phyloP scores from a whole-genome alignment of 371 early-diverging fungal species.

The Zopfochytrium polystomum region DNA sequence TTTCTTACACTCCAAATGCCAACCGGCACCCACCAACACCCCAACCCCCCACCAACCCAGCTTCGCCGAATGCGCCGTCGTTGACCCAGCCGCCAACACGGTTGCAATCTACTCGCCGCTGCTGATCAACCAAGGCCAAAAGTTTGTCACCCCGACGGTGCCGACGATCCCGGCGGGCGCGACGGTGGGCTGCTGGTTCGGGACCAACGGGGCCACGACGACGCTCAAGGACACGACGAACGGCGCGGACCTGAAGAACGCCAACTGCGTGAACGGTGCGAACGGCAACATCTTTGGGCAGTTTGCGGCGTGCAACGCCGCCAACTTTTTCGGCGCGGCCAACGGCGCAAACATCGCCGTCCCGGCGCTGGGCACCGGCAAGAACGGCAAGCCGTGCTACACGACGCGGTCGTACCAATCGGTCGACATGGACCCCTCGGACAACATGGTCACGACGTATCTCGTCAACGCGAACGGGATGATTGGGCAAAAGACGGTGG shows the following conservation, averaged over 20 bases:
- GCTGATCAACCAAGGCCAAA: conserved; percentile 28
- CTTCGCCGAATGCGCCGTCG: conserved; percentile 34
- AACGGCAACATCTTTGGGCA: conserved; percentile 24
- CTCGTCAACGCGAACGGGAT: conserved; percentile 29
- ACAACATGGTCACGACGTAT: conserved; percentile 37
- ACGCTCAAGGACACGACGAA: conserved; percentile 23
- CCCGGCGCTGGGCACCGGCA: conserved; percentile 29
- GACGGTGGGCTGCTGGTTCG: conserved; percentile 33
- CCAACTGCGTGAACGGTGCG: conserved; percentile 25
- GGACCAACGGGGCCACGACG: conserved; percentile 20
- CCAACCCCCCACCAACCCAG: too few species aligned
- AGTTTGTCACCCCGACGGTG: conserved; percentile 27
- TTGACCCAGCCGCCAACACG: conserved; percentile 26
- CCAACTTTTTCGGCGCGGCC: conserved; percentile 25
- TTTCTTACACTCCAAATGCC: too few species aligned
- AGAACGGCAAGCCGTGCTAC: conserved; percentile 27
- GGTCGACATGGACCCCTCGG: conserved; percentile 42
- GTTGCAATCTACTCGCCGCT: conserved; percentile 37
- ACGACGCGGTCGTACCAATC: conserved; percentile 34
- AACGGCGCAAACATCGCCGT: conserved; percentile 9
- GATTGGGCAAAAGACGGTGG: conserved; percentile 15
- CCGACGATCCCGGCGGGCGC: conserved; percentile 30
- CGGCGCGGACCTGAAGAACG: conserved; percentile 19
- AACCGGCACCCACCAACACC: too few species aligned
- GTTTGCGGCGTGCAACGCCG: conserved; percentile 38